Evolutionary conservation across 495 filamentous ascomycete species (phyloP), one percentile per base, ranked within the genome.

Genomic region (Tuber umbilicatum): DNA sequence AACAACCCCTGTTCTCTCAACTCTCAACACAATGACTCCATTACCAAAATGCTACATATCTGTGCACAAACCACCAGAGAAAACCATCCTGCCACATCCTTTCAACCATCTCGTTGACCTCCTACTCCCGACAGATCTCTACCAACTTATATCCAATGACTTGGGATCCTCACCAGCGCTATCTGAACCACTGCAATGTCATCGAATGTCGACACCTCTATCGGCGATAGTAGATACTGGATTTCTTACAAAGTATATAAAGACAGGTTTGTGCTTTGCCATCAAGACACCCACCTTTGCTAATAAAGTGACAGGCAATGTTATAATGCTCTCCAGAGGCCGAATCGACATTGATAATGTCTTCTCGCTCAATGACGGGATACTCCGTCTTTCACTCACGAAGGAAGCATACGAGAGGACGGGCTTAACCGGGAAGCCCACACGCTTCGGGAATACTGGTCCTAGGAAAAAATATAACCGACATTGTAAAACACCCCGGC

Each of bases 271-370:
- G 74, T 75, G 17, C 45, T 38, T 10, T 19, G 35, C 17, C 39
- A 37, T 68, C 19, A 73, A 31, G 27, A 71, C 75, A 16, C 17
- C 19, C 21, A 39, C 41, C 70, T 71, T 43, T 73, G 69, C 70
- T 74, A 45, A 60, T 40, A 27, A 17, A 31, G n/a, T 4, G 42
- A 40, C 73, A 97, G 94, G 95, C 31, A 91, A 93, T 82, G 86
- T 97, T 76, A 83, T 96, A 81, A 95, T 99, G 92, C 89, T 97
- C 23, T 97, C 96, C 0, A 91, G 97, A 82, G 95, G 95, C 40
- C 86, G 88, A 37, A 85, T 89, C 60, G 92, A 90, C n/a, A 87
- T 91, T 16, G 93, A 97, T 80, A 93, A 92, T 81, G 86, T 93
- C 4, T 96, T 91, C 81, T 89, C 87, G 0, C 84, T 99, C 2